Evolutionary conservation across 2,329 filamentous ascomycete genomes (phyloP).

Genomic region (Taxawa tesnikishii): DNA sequence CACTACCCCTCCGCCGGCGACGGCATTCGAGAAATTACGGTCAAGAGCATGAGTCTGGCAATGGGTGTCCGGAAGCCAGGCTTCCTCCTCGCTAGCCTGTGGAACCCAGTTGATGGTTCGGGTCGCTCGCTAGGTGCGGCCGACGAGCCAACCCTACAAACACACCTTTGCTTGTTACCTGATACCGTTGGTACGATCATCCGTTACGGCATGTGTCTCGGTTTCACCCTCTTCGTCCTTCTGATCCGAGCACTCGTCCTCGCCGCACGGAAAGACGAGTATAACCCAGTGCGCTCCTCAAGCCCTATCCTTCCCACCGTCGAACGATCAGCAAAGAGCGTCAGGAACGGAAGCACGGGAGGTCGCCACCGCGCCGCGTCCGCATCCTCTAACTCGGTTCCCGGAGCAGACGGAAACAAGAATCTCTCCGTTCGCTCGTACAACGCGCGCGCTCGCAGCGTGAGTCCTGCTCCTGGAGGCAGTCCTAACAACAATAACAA

Average conservation of each 20-base stretch:
- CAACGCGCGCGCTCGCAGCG: constrained; percentile 22
- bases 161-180: constrained; percentile 79
- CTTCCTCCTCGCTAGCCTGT: constrained; percentile 78
- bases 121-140: constrained; percentile 14
- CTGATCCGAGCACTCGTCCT: constrained; percentile 28
- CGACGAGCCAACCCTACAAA: constrained; percentile 57
- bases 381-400: constrained; percentile 17
- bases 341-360: constrained; percentile 12
- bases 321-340: constrained; percentile 15
- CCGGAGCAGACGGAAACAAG: constrained; percentile 13
- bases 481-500: constrained; percentile 16
- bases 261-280: constrained; percentile 10
- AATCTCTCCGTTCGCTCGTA: constrained; percentile 16
- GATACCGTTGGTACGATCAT: constrained; percentile 79
- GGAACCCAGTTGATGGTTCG: constrained; percentile 67
- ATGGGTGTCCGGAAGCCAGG: constrained; percentile 88
- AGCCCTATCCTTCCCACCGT: constrained; percentile 18
- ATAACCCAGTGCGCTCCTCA: constrained; percentile 5
- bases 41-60: constrained; percentile 90
- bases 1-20: constrained; percentile 47
- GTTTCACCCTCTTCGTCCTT: constrained; percentile 37
- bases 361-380: constrained; percentile 7
- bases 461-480: constrained; percentile 20
- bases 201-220: constrained; percentile 56
- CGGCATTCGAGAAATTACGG: constrained; percentile 65